Evolutionary conservation across 2,329 filamentous ascomycete genomes (phyloP).

Genomic region (Penicillium paneum): DNA sequence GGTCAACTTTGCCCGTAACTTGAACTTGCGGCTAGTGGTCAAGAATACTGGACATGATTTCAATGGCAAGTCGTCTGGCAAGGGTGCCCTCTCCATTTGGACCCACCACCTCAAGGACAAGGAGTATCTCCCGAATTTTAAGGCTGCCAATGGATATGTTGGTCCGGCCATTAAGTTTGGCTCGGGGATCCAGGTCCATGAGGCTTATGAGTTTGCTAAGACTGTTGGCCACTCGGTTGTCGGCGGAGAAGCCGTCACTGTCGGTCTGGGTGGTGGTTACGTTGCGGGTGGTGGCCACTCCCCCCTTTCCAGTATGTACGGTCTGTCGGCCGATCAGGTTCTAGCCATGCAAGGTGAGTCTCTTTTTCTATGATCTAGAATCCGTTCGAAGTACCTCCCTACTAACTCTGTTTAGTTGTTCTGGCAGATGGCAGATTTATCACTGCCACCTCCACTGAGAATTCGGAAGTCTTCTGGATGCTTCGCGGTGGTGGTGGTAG

Average conservation of each 20-base stretch:
- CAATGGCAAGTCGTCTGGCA: conserved; percentile 55
- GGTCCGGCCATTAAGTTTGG: conserved; percentile 54
- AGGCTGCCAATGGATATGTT: conserved; percentile 40
- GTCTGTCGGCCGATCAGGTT: conserved; percentile 57
- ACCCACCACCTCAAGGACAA: conserved; percentile 24
- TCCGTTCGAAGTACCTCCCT: background rate
- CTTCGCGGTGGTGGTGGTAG: conserved; percentile 57
- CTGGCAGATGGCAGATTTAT: conserved; percentile 20
- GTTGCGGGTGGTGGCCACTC: conserved; percentile 46
- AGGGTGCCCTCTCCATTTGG: conserved; percentile 40
- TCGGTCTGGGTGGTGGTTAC: conserved; percentile 49
- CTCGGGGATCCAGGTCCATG: conserved; percentile 50
- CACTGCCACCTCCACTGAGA: conserved; percentile 19
- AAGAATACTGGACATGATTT: conserved; percentile 50
- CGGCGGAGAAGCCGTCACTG: conserved; percentile 52
- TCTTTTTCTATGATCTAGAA: background rate
- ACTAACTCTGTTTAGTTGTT: background rate
- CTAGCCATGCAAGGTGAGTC: conserved; percentile 44
- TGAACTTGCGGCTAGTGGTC: conserved; percentile 31
- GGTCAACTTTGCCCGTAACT: conserved; percentile 18
- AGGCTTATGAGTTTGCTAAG: conserved; percentile 48
- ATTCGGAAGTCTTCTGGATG: conserved; percentile 50
- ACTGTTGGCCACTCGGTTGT: conserved; percentile 38
- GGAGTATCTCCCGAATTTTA: conserved; percentile 32
- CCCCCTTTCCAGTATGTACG: conserved; percentile 46